Evolutionary conservation across 805 yeast genomes (phyloP).

Genomic region (Wickerhamiella allomyrinae): DNA sequence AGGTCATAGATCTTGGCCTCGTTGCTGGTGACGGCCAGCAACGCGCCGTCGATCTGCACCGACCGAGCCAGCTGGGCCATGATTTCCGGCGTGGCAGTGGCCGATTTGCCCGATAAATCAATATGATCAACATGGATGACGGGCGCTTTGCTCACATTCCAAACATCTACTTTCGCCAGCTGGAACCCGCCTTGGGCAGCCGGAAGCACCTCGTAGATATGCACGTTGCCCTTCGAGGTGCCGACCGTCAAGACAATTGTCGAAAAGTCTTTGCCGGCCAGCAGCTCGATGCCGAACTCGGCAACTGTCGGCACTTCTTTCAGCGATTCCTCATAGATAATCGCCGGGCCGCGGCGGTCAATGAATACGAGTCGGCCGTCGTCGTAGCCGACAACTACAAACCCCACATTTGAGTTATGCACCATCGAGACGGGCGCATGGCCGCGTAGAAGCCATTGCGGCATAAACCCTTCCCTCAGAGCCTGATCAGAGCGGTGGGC

Average conservation of each 20-base stretch:
- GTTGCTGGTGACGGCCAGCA: constrained; percentile 40
- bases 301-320: constrained; percentile 30
- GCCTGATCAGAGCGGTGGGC: constrained; percentile 37
- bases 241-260: constrained; percentile 67
- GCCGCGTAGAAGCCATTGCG: constrained; percentile 33
- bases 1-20: constrained; percentile 45
- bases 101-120: constrained; percentile 47
- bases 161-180: constrained; percentile 32
- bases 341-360: constrained; percentile 64
- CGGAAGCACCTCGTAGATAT: constrained; percentile 54
- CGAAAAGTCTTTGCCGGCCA: constrained; percentile 53
- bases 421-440: constrained; percentile 44
- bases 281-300: constrained; percentile 47
- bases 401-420: constrained; percentile 62
- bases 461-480: constrained; percentile 47
- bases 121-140: constrained; percentile 45
- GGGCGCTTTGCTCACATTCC: constrained; percentile 37
- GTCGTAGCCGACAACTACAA: constrained; percentile 65
- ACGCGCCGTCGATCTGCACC: constrained; percentile 42
- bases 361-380: constrained; percentile 62
- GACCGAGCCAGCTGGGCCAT: constrained; percentile 51
- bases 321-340: constrained; percentile 32
- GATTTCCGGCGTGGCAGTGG: constrained; percentile 44
- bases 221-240: constrained; percentile 56
- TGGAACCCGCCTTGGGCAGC: constrained; percentile 34